Percentiles rank a stretch among this genome's conserved stretches.
Conservation (phyloP, 495 filamentous ascomycete genomes). For the Penicillium maclennaniae region DNA sequence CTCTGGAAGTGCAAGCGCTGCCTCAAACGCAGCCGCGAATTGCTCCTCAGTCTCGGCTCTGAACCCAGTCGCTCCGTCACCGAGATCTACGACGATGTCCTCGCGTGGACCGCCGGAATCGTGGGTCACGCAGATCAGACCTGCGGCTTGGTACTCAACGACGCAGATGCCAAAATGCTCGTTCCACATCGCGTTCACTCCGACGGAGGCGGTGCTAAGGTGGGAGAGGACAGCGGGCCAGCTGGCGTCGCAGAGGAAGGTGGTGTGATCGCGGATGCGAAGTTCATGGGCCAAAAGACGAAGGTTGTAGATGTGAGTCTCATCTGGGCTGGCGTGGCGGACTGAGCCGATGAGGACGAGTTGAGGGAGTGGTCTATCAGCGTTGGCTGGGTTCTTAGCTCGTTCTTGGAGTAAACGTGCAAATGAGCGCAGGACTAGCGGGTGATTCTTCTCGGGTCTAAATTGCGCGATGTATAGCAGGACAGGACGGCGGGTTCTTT, state of each 20-base stretch:
- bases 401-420: constrained; percentile 58
- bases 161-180: constrained; percentile 99
- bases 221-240: constrained; percentile 82
- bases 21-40: constrained; percentile 74
- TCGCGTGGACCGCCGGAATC: constrained; percentile 85
- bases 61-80: constrained; percentile 79
- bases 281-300: constrained; percentile 85
- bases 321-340: constrained; percentile 70
- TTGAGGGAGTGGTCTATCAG: constrained; percentile 33
- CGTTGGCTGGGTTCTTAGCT: constrained; percentile 43
- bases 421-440: constrained; percentile 78
- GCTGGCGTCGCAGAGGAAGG: constrained; percentile 82
- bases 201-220: constrained; percentile 68
- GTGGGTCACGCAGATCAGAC: constrained; percentile 86
- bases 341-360: constrained; percentile 87
- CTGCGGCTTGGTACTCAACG: constrained; percentile 96
- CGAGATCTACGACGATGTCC: constrained; percentile 82
- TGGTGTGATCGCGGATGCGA: constrained; percentile 72
- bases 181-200: constrained; percentile 99
- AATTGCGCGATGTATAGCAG: constrained; percentile 96
- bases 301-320: constrained; percentile 85
- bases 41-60: constrained; percentile 71
- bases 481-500: constrained; percentile 59
- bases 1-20: constrained; percentile 62
- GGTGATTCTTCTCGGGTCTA: constrained; percentile 93